phyloP scores from a whole-genome alignment of 805 yeast genomes.

The Zygotorulaspora sp. region DNA sequence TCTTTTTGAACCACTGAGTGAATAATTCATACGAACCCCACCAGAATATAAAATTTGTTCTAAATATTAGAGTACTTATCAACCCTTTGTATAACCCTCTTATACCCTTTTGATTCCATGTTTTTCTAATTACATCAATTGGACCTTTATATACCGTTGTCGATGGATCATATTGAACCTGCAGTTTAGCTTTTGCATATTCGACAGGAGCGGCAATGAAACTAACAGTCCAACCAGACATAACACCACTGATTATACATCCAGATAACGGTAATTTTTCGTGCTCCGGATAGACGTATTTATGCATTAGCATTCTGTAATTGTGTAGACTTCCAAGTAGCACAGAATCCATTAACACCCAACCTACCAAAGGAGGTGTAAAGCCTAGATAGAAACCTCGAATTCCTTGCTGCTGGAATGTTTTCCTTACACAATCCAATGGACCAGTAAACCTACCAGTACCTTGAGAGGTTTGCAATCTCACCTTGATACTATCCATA shows the following conservation, averaged over 20 bases:
- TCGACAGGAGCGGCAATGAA: slow-evolving; percentile 96
- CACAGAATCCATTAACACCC: slow-evolving; percentile 91
- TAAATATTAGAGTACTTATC: slow-evolving; percentile 78
- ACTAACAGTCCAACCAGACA: slow-evolving; percentile 85
- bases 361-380: slow-evolving; percentile 88
- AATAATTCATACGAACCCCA: slow-evolving; percentile 90
- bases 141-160: slow-evolving; percentile 72
- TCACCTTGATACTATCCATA: slow-evolving; percentile 83
- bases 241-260: slow-evolving; percentile 68
- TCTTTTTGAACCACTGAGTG: slow-evolving; percentile 59
- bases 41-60: slow-evolving; percentile 84
- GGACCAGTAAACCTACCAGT: slow-evolving; percentile 70
- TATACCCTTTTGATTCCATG: slow-evolving; percentile 58
- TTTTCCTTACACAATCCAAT: slow-evolving; percentile 69
- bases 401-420: slow-evolving; percentile 69
- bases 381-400: slow-evolving; percentile 84
- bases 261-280: slow-evolving; percentile 67
- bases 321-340: slow-evolving; percentile 84
- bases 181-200: slow-evolving; percentile 80
- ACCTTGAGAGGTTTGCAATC: slow-evolving; percentile 71
- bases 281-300: slow-evolving; percentile 55
- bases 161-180: slow-evolving; percentile 81
- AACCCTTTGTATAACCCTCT: slow-evolving; percentile 77
- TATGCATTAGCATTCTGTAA: slow-evolving; percentile 64
- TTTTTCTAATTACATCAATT: slow-evolving; percentile 60